phyloP scores from a whole-genome alignment of 2,329 filamentous ascomycete genomes.

The Ilyonectria sp. region DNA sequence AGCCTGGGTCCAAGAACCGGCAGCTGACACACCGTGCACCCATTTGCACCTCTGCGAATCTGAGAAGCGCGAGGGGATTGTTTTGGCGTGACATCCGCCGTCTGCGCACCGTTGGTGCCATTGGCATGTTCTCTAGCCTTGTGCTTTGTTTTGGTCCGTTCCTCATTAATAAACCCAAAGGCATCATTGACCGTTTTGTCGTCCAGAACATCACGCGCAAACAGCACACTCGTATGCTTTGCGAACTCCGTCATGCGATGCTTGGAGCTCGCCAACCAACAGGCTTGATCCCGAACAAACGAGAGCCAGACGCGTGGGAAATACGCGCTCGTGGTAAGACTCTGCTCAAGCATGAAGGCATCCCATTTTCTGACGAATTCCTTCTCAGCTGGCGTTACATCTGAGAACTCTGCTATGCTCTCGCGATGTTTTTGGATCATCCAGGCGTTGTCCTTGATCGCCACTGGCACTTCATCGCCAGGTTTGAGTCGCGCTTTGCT shows the following conservation, averaged over 20 bases:
- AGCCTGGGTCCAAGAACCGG: constrained; percentile 64
- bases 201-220: constrained; percentile 63
- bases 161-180: constrained; percentile 60
- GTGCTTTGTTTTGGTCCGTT: constrained; percentile 50
- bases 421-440: constrained; percentile 73
- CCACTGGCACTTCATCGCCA: constrained; percentile 63
- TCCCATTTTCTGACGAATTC: constrained; percentile 74
- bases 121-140: constrained; percentile 27
- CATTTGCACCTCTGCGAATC: constrained; percentile 60
- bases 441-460: constrained; percentile 66
- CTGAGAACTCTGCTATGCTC: constrained; percentile 70
- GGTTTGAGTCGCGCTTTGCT: constrained; percentile 68
- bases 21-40: constrained; percentile 64
- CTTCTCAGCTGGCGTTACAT: constrained; percentile 68
- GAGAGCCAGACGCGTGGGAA: constrained; percentile 66
- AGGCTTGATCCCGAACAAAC: constrained; percentile 66
- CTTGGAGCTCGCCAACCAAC: constrained; percentile 66
- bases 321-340: constrained; percentile 66
- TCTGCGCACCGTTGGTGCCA: constrained; percentile 29
- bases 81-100: constrained; percentile 39
- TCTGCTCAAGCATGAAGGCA: constrained; percentile 66
- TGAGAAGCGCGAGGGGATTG: constrained; percentile 53
- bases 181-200: constrained; percentile 61
- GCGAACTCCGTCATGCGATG: constrained; percentile 68
- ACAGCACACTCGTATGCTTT: constrained; percentile 67